phyloP scores from a whole-genome alignment of 2,329 filamentous ascomycete species.

The Mycocentrospora acerina region DNA sequence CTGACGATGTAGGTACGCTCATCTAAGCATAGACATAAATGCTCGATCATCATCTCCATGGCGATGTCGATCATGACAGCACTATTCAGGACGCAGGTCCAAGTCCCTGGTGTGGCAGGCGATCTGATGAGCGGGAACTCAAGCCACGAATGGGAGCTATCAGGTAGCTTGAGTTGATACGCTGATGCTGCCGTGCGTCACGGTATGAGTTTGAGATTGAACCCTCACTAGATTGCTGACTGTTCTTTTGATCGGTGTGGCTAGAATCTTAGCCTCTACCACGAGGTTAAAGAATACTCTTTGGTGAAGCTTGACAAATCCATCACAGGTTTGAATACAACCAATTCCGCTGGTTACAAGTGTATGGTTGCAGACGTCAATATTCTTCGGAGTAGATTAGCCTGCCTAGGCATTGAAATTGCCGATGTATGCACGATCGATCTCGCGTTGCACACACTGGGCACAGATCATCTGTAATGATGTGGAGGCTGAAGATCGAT shows the following conservation, averaged over 20 bases:
- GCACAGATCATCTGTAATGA: too few relatives aligned
- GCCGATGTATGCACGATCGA: conserved; percentile 24
- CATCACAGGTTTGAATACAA: background rate
- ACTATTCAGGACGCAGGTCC: conserved; percentile 11
- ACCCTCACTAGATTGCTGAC: too few relatives aligned
- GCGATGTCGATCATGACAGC: conserved; percentile 21
- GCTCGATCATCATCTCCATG: conserved; percentile 6
- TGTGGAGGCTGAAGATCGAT: too few relatives aligned
- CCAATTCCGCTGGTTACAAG: conserved; percentile 1
- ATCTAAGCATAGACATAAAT: background rate
- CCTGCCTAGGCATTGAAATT: conserved; percentile 19
- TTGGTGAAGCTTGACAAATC: too few relatives aligned
- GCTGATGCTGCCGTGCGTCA: conserved; percentile 2
- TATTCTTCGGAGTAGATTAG: conserved; percentile 15
- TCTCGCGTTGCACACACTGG: conserved; percentile 1
- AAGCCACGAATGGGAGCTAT: conserved; percentile 17
- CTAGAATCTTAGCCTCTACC: too few relatives aligned
- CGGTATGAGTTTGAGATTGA: background rate
- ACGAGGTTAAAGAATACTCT: too few relatives aligned
- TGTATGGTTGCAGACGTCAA: conserved; percentile 22
- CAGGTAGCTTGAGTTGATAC: conserved; percentile 1
- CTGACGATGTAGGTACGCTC: background rate
- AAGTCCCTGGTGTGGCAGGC: conserved; percentile 4
- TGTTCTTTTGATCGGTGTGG: too few relatives aligned
- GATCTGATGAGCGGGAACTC: conserved; percentile 11